Percentiles rank a stretch among this genome's conserved stretches.
Evolutionary conservation across 129 eudicot species (phyloP).

Genomic region (Flaveria sonorensis): DNA sequence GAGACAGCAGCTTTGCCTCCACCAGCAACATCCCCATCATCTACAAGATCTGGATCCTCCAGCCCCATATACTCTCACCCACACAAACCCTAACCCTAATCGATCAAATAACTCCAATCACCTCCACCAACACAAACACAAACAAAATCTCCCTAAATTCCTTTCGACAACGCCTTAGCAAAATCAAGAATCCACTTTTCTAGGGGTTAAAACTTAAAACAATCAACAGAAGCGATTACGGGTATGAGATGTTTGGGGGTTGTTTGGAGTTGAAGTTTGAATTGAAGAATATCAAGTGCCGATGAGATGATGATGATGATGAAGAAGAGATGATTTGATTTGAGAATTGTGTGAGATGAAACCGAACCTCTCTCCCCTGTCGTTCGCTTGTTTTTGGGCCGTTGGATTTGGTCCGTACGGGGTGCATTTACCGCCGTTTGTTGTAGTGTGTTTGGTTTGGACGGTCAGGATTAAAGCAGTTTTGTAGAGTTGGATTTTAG

Average conservation of each 20-base stretch:
- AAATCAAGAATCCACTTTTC: neutral
- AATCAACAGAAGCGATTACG: neutral
- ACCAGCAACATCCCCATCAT: conserved; percentile 58
- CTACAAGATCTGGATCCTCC: conserved; percentile 61
- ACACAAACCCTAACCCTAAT: conserved; percentile 24
- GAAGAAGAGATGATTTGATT: conserved; percentile 15
- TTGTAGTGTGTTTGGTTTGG: conserved; percentile 14
- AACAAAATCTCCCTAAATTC: conserved; percentile 20
- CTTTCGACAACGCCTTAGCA: neutral
- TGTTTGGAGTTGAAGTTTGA: conserved; percentile 20
- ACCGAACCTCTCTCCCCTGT: conserved; percentile 26
- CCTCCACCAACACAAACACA: neutral
- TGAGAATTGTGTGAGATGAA: conserved; percentile 26
- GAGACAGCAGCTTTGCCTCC: conserved; percentile 39
- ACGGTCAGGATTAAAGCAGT: conserved; percentile 25
- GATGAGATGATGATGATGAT: neutral
- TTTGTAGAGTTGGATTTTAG: conserved; percentile 20
- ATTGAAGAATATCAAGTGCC: conserved; percentile 23
- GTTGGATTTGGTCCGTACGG: conserved; percentile 38
- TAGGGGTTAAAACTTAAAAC: neutral
- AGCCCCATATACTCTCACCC: conserved; percentile 55
- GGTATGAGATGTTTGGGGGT: too few relatives aligned
- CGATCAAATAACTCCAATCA: neutral
- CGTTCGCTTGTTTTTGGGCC: conserved; percentile 40
- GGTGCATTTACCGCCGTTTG: conserved; percentile 26